A percentile compares a stretch with the other conserved stretches of the same genome.
Evolutionary conservation across 192 early-diverging fungal species (phyloP).

Genomic region (Coemansia sp.): DNA sequence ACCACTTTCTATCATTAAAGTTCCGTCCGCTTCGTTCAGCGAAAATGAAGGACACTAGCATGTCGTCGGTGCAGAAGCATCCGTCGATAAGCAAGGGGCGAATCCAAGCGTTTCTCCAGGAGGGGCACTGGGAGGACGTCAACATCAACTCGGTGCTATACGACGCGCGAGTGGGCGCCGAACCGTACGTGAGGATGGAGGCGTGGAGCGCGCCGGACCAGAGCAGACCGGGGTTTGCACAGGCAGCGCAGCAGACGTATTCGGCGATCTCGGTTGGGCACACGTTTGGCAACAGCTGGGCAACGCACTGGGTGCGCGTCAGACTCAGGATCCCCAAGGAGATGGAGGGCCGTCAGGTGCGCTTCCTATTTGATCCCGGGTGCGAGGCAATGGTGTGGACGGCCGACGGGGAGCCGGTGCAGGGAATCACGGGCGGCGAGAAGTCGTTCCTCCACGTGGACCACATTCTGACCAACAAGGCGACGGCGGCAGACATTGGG

Average conservation of each 20-base stretch:
- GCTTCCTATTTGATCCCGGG: conserved; percentile 81
- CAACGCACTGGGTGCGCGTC: conserved; percentile 76
- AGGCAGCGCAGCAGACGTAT: conserved; percentile 65
- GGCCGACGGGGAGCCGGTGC: conserved; percentile 72
- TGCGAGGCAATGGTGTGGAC: conserved; percentile 94
- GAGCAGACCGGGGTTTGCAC: conserved; percentile 49
- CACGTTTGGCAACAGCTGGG: conserved; percentile 84
- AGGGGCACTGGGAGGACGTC: conserved; percentile 68
- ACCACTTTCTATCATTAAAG: too few species aligned
- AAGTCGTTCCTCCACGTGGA: conserved; percentile 48
- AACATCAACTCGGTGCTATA: conserved; percentile 60
- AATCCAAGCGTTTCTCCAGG: conserved; percentile 69
- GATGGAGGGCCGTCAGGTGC: conserved; percentile 71
- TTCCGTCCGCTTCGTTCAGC: too few species aligned
- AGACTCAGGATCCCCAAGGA: conserved; percentile 68
- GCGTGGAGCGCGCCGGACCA: conserved; percentile 52
- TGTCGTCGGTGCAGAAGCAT: conserved; percentile 61
- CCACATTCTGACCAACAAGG: conserved; percentile 53
- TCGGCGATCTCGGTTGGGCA: conserved; percentile 69
- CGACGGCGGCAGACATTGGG: conserved; percentile 34
- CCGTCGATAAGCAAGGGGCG: conserved; percentile 76
- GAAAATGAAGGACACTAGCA: conserved; percentile 29
- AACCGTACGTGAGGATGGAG: conserved; percentile 58
- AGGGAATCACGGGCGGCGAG: conserved; percentile 85
- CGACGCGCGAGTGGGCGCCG: conserved; percentile 44